Percentiles rank a stretch among this genome's conserved stretches.
phyloP scores from a whole-genome alignment of 768 basidiomycete genomes.

The Auriscalpium microsporum region DNA sequence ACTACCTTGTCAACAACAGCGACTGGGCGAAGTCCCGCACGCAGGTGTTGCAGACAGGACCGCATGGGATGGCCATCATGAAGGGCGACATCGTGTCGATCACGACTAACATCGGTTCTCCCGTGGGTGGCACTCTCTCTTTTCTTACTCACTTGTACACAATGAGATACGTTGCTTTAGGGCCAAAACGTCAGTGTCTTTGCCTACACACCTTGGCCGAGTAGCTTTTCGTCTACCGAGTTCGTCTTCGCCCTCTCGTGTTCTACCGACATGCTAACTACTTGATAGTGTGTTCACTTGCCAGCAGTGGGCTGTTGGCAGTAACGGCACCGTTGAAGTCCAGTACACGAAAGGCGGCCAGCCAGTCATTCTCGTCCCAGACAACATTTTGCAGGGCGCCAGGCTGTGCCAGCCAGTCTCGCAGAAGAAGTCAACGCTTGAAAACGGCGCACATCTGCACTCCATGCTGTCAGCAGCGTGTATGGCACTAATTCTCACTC shows the following conservation, averaged over 20 bases:
- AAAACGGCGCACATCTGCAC: neutral
- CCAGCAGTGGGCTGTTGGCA: constrained; percentile 58
- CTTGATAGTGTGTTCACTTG: constrained; percentile 51
- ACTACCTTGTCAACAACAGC: constrained; percentile 45
- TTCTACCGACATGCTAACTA: constrained; percentile 1
- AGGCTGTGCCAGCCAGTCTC: constrained; percentile 25
- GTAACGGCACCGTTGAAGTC: constrained; percentile 50
- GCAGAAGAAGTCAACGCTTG: neutral
- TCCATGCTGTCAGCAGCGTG: too few species aligned
- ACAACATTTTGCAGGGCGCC: constrained; percentile 25
- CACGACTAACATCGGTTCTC: constrained; percentile 67
- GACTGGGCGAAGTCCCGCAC: constrained; percentile 45
- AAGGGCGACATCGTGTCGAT: constrained; percentile 57
- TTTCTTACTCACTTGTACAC: too few species aligned
- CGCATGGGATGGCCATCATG: constrained; percentile 50
- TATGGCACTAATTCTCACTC: too few species aligned
- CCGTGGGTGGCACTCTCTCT: constrained; percentile 31
- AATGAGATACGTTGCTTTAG: constrained; percentile 22
- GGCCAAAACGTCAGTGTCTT: constrained; percentile 49
- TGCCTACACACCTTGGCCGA: constrained; percentile 46
- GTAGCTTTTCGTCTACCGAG: constrained; percentile 47
- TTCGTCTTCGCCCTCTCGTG: constrained; percentile 24
- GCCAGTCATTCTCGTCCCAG: constrained; percentile 47
- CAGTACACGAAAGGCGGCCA: constrained; percentile 58
- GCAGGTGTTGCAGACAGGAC: constrained; percentile 41